Evolutionary conservation across 768 basidiomycete genomes (phyloP).

Genomic region (Tylopilus balloui): DNA sequence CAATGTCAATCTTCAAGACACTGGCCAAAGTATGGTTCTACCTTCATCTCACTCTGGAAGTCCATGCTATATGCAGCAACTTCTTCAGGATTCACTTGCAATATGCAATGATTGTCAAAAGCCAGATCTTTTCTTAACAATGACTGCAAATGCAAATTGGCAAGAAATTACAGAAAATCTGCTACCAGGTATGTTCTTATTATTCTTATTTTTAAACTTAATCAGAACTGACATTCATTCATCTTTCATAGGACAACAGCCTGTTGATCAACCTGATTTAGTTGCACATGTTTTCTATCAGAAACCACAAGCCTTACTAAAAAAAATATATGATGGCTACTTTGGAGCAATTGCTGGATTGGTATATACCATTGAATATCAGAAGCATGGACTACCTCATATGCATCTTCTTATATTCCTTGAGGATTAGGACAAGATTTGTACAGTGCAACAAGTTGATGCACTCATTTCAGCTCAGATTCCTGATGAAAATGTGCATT

Average conservation of each 20-base stretch:
- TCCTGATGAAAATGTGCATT: neutral
- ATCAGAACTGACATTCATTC: no score
- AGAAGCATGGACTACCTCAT: neutral
- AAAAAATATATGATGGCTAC: constrained; percentile 36
- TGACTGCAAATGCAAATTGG: constrained; percentile 52
- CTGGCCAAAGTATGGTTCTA: constrained; percentile 28
- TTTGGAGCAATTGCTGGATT: constrained; percentile 41
- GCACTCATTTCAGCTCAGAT: neutral
- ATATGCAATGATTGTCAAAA: constrained; percentile 35
- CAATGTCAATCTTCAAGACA: constrained; percentile 12
- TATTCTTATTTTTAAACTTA: neutral
- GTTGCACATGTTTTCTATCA: constrained; percentile 42
- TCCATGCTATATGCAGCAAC: constrained; percentile 39
- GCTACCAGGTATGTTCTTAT: constrained; percentile 22
- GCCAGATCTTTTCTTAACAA: constrained; percentile 46
- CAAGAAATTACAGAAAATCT: constrained; percentile 39
- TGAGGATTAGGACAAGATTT: neutral
- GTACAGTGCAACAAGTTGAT: neutral
- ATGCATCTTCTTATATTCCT: neutral
- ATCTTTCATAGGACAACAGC: constrained; percentile 25
- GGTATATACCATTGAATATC: constrained; percentile 46
- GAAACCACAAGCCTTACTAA: constrained; percentile 36
- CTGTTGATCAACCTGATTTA: constrained; percentile 44
- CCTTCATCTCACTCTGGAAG: constrained; percentile 41
- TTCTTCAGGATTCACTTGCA: constrained; percentile 45